Evolutionary conservation across 805 yeast genomes (phyloP), one percentile per base, ranked within the genome.

Genomic region (Alloascoidea africana): DNA sequence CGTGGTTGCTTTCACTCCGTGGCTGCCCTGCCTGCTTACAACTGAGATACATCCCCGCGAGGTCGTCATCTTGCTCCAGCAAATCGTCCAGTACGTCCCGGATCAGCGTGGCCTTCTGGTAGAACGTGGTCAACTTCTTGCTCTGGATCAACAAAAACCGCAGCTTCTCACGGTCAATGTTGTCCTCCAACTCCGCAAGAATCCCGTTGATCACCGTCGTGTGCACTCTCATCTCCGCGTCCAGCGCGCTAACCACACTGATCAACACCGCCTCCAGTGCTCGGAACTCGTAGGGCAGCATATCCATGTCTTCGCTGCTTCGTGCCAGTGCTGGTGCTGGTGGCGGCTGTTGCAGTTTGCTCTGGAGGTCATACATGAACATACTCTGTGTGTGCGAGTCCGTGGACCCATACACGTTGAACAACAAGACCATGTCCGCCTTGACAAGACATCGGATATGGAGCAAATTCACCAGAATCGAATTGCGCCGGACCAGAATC

Each of bases 361-460:
- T 66, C 49, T 82, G 91, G 35, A 85, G 56, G 52, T 85, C 94
- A 50, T 77, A 78, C 67, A 84, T 73, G 58, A 86, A 81, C 34
- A 83, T 59, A n/a, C 85, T 72, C 45, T 83, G 68, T 33, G 77
- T 68, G 34, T 73, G 65, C 2, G 85, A 76, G 19, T 71, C 68
- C n/a, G 70, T 66, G 2, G 63, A 49, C 34, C 70, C 70, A 17
- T 76, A 63, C 11, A 84, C 76, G 50, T 91, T 97, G 55, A 91
- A 91, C 1, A 91, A 68, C 58, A 82, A 68, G 5, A 91, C 93
- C 44, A 68, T 62, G 48, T 89, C 84, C 33, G 72, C 67, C 48
- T 80, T 82, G n/a, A 91, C 73, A 35, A 91, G 64, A 1, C 96
- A 97, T 45, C 91, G 80, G 36, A 91, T 85, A 53, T 87, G 91